phyloP scores from a whole-genome alignment of 1,139 yeast genomes.

The Blastobotrys elegans region DNA sequence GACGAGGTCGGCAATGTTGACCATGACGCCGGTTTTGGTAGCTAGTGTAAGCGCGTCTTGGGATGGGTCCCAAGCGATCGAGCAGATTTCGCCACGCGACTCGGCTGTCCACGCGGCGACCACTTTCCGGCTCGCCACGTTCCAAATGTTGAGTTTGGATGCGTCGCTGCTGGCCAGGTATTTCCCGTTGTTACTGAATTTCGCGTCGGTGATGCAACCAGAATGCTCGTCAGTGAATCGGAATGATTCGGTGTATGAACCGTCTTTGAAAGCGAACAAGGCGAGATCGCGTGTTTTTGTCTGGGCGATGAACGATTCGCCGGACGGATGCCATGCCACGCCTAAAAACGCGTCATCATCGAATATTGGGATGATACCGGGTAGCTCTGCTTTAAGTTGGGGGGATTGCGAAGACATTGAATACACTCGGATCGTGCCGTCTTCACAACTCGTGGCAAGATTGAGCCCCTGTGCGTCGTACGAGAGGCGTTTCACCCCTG shows the following conservation, averaged over 20 bases:
- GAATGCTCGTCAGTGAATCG: constrained; percentile 9
- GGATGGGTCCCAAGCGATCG: constrained; percentile 36
- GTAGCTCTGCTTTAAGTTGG: constrained; percentile 34
- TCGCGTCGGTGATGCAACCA: constrained; percentile 44
- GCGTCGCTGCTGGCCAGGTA: constrained; percentile 52
- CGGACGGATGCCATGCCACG: constrained; percentile 59
- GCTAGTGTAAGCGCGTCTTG: constrained; percentile 32
- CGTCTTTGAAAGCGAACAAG: constrained; percentile 22
- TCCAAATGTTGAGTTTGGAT: constrained; percentile 54
- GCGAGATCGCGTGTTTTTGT: constrained; percentile 38
- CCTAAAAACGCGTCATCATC: constrained; percentile 36
- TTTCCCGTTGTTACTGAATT: constrained; percentile 58
- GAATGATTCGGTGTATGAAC: constrained; percentile 17
- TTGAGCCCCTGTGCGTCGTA: constrained; percentile 59
- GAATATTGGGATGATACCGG: constrained; percentile 34
- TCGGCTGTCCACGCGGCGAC: constrained; percentile 1
- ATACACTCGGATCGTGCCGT: constrained; percentile 62
- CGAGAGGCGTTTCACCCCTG: constrained; percentile 48
- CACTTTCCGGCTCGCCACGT: constrained; percentile 25
- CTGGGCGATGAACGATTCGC: constrained; percentile 59
- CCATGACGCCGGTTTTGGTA: constrained; percentile 34
- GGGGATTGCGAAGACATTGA: constrained; percentile 48
- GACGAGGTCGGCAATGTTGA: constrained; percentile 20
- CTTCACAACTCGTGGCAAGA: constrained; percentile 58
- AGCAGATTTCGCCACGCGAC: constrained; percentile 8